Percentiles rank a stretch among this genome's conserved stretches.
Conservation (phyloP, 139 green algal species). For the Chlamydomonas eustigma region DNA sequence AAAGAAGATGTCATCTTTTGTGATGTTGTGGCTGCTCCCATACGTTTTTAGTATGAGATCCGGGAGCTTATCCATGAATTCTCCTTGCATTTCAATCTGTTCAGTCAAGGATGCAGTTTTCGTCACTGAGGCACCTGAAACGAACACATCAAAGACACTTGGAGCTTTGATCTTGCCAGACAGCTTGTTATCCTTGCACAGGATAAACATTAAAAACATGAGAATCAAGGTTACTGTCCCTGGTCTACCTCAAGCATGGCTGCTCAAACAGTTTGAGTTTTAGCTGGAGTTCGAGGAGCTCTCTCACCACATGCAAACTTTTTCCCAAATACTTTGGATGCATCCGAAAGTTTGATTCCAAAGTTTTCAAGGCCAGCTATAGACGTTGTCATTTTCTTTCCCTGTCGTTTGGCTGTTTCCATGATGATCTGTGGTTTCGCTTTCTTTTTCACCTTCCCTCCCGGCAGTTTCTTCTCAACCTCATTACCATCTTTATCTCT, state of each 20-base stretch:
- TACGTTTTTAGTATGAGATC: slow-evolving; percentile 82
- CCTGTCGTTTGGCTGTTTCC: slow-evolving; percentile 76
- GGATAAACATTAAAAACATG: too few species aligned
- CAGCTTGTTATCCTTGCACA: too few species aligned
- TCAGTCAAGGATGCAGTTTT: slow-evolving; percentile 84
- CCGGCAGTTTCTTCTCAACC: slow-evolving; percentile 63
- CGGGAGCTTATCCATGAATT: slow-evolving; percentile 64
- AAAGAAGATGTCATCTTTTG: slow-evolving; percentile 62
- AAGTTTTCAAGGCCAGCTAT: slow-evolving; percentile 87
- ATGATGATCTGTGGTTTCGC: slow-evolving; percentile 61
- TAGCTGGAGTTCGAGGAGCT: too few species aligned
- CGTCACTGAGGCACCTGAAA: slow-evolving; percentile 53
- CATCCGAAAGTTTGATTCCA: slow-evolving; percentile 86
- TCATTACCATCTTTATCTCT: slow-evolving; percentile 53
- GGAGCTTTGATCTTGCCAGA: too few species aligned
- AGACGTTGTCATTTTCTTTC: slow-evolving; percentile 93
- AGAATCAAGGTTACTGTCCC: too few species aligned
- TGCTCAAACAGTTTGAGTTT: too few species aligned
- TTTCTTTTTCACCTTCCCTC: slow-evolving; percentile 77
- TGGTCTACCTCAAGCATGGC: too few species aligned
- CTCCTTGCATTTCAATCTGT: slow-evolving; percentile 92
- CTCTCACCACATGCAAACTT: slow-evolving; percentile 93
- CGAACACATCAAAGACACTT: too few species aligned
- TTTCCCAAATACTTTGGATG: slow-evolving; percentile 95
- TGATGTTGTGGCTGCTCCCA: slow-evolving; percentile 61